phyloP scores from a whole-genome alignment of 441 rosid species.

The Sinapis alba region DNA sequence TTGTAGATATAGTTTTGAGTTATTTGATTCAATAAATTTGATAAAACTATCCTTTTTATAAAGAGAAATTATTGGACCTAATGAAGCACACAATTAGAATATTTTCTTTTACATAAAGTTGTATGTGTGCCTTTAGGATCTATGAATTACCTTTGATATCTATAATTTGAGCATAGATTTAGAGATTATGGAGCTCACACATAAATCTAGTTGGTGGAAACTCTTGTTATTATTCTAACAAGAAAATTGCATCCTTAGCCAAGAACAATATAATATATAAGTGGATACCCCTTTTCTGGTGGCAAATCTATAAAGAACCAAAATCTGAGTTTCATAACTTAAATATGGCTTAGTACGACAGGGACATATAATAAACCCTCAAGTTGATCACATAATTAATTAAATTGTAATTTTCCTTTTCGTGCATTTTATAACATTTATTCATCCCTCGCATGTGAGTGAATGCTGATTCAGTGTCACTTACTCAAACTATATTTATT shows the following conservation, averaged over 20 bases:
- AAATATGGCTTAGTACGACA: background rate
- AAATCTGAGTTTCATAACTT: conserved; percentile 25
- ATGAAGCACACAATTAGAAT: background rate
- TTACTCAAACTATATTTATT: background rate
- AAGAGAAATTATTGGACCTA: conserved; percentile 18
- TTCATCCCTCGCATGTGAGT: conserved; percentile 17
- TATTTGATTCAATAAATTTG: background rate
- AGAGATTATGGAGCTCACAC: background rate
- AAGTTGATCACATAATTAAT: conserved; percentile 7
- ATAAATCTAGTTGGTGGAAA: background rate
- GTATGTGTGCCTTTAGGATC: conserved; percentile 3
- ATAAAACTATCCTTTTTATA: background rate
- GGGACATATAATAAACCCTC: background rate
- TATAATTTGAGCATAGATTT: background rate
- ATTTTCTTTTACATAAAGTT: conserved; percentile 11
- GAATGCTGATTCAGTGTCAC: conserved; percentile 32
- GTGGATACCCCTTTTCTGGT: conserved; percentile 21
- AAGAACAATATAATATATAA: background rate
- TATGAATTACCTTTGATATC: background rate
- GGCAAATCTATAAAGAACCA: conserved; percentile 36
- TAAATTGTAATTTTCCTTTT: background rate
- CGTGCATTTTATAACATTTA: conserved; percentile 13
- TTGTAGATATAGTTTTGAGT: background rate
- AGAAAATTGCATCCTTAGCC: background rate
- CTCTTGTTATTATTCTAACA: background rate